Conservation (phyloP, 2,329 filamentous ascomycete species). For the Chrysoporthe puriensis region DNA sequence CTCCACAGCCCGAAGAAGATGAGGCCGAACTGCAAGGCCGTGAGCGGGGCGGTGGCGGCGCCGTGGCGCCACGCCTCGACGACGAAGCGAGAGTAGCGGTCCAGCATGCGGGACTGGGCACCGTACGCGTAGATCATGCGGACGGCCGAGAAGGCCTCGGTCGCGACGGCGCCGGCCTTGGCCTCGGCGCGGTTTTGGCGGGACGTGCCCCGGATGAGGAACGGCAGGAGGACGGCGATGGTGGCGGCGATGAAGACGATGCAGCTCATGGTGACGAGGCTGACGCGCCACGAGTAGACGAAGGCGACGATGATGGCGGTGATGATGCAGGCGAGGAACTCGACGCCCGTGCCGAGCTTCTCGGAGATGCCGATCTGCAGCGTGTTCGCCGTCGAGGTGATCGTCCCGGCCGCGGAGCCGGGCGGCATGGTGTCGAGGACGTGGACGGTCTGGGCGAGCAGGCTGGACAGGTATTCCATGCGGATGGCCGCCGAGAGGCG, state of each 20-base stretch:
- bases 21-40: conserved; percentile 57
- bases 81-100: conserved; percentile 59
- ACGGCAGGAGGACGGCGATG: conserved; percentile 53
- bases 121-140: conserved; percentile 67
- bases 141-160: conserved; percentile 62
- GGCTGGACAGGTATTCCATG: conserved; percentile 64
- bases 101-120: conserved; percentile 57
- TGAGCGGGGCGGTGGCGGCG: conserved; percentile 52
- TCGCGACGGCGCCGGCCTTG: conserved; percentile 62
- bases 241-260: conserved; percentile 59
- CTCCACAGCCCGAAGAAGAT: conserved; percentile 58
- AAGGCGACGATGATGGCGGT: conserved; percentile 60
- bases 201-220: conserved; percentile 57
- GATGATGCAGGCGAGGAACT: conserved; percentile 57
- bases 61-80: conserved; percentile 56
- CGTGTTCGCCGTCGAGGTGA: conserved; percentile 65
- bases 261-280: conserved; percentile 60
- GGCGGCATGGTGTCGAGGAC: conserved; percentile 69
- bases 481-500: conserved; percentile 64
- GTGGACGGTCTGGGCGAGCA: conserved; percentile 69
- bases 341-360: conserved; percentile 62
- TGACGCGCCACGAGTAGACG: conserved; percentile 60
- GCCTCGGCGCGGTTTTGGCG: conserved; percentile 55
- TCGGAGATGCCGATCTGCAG: conserved; percentile 69
- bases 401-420: conserved; percentile 64